Evolutionary conservation across 495 filamentous ascomycete genomes (phyloP), one percentile per base, ranked within the genome.

Genomic region (Penicillium crystallinum): DNA sequence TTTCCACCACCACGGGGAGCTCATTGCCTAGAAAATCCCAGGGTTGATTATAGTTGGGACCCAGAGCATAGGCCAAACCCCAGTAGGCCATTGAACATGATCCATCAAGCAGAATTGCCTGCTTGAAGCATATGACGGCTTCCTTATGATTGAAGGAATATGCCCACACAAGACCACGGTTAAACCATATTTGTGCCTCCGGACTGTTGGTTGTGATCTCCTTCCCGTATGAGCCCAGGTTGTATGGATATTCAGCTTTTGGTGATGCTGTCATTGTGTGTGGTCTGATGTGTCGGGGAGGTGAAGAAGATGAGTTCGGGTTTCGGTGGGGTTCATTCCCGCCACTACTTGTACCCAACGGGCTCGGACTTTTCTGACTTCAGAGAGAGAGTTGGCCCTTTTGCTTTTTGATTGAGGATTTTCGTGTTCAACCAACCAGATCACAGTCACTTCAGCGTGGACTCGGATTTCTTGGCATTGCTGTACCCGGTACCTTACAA

Each of bases 41-140:
- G 0, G 84, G 77, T 62, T 86, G 85, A 59, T 88, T 87, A 63
- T 88, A 88, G 55, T 88, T 86, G 4, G 85, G 83, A 4, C 85
- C 85, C 0, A 83, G 57, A 9, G 78, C 62, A 58, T 79, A 87
- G 0, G 85, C 82, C 2, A 85, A 59, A 0, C 84, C 85, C 85
- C 85, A 88, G 49, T 83, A 78, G 15, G 83, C 83, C 63, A 87
- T 80, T 9, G 76, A 74, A 59, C 79, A 85, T 12, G 63, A 55
- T 1, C 67, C 53, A 60, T 88, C 84, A 45, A 67, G 50, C 4
- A 67, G 66, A 41, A 81, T 76, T 22, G 81, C 82, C 12, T 74
- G 72, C 49, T 82, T 70, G 54, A 86, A 86, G 64, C 83, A 87
- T 52, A 60, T 63, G 6, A 66, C 68, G 3, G 64, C 57, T 46